phyloP scores from a whole-genome alignment of 805 yeast genomes.

The Starmerella apis region DNA sequence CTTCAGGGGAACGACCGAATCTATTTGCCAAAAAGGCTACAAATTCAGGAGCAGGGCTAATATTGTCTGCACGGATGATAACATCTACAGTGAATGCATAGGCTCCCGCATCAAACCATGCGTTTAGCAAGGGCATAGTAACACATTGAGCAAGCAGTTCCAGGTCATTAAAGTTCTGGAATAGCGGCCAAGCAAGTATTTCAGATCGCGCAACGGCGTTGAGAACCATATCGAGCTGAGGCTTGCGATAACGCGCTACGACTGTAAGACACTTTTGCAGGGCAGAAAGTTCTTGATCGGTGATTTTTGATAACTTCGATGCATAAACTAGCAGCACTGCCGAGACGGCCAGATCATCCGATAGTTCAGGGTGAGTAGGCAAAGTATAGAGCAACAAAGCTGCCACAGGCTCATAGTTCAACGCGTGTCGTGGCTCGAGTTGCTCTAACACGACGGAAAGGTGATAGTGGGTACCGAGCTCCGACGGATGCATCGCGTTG shows the following conservation, averaged over 20 bases:
- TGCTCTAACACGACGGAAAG: constrained; percentile 10
- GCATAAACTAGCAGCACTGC: constrained; percentile 5
- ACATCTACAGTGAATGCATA: constrained; percentile 29
- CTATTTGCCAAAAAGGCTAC: constrained; percentile 19
- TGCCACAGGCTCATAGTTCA: constrained; percentile 18
- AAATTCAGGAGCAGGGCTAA: constrained; percentile 26
- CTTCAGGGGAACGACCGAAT: constrained; percentile 26
- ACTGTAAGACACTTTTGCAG: constrained; percentile 8
- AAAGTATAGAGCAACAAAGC: background rate
- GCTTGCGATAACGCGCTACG: background rate
- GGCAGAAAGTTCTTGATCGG: constrained; percentile 1
- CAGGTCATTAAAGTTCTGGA: background rate
- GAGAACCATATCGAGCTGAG: background rate
- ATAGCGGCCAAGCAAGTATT: background rate
- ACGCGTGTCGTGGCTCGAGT: constrained; percentile 2
- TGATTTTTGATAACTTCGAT: background rate
- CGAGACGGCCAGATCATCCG: background rate
- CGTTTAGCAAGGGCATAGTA: background rate
- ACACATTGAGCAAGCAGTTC: constrained; percentile 3
- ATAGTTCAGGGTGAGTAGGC: background rate
- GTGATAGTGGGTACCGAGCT: constrained; percentile 12
- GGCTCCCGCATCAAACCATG: constrained; percentile 9
- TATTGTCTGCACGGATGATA: constrained; percentile 29
- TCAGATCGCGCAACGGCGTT: background rate
- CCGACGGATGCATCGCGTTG: constrained; percentile 1